phyloP scores from a whole-genome alignment of 352 stramenopile species.

The Globisporangium camurandrum region DNA sequence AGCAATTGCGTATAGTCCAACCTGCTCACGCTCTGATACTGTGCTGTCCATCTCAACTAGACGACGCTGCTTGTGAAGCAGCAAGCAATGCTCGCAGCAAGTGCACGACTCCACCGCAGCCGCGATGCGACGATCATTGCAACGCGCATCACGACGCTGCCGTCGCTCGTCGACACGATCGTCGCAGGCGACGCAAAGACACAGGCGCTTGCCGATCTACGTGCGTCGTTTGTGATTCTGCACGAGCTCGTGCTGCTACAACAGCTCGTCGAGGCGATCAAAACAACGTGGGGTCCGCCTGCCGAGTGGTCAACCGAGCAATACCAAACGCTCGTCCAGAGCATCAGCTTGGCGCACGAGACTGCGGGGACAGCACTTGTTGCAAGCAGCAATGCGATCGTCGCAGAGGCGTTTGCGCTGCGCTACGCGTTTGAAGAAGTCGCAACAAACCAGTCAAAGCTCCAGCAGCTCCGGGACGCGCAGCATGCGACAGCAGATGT shows the following conservation, averaged over 20 bases:
- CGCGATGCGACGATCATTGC: constrained; percentile 23
- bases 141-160: constrained; percentile 2
- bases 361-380: constrained; percentile 26
- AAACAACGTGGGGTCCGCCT: constrained; percentile 35
- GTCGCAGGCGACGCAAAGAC: constrained; percentile 9
- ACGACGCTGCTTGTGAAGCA: constrained; percentile 15
- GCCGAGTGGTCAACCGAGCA: constrained; percentile 40
- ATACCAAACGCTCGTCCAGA: constrained; percentile 56
- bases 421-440: constrained; percentile 69
- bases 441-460: constrained; percentile 41
- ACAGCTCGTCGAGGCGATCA: constrained; percentile 36
- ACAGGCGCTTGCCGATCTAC: constrained; percentile 26
- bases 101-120: constrained; percentile 12
- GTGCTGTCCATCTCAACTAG: no score
- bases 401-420: constrained; percentile 40
- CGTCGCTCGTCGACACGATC: constrained; percentile 5
- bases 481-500: constrained; percentile 3
- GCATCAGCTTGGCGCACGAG: constrained; percentile 46
- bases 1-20: background rate
- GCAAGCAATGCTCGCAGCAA: constrained; percentile 13
- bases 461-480: constrained; percentile 10
- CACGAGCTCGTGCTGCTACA: constrained; percentile 62
- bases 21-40: no score
- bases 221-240: constrained; percentile 59
- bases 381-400: constrained; percentile 24